Evolutionary conservation across 768 basidiomycete species (phyloP).

Genomic region (Russula brevipes): DNA sequence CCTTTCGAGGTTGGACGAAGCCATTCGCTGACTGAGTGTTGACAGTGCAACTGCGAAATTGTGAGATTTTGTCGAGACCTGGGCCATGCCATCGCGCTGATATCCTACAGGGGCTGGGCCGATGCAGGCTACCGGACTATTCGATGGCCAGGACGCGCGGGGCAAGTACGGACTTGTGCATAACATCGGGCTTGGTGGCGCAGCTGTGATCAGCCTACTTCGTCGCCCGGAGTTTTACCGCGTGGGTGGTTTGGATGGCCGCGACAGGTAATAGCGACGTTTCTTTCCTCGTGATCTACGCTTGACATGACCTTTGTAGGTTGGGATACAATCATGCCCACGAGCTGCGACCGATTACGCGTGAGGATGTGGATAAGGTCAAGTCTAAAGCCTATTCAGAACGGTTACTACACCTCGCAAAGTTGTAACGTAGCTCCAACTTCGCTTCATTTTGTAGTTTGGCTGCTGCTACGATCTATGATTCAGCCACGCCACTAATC

Average conservation of each 20-base stretch:
- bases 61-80: slow-evolving; percentile 33
- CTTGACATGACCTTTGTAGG: slow-evolving; percentile 28
- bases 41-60: slow-evolving; percentile 69
- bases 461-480: too few relatives aligned
- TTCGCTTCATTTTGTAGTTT: too few relatives aligned
- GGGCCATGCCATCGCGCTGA: not conserved
- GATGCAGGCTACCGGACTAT: slow-evolving; percentile 74
- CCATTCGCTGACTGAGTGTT: not conserved
- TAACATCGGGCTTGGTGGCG: slow-evolving; percentile 79
- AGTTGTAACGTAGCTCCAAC: slow-evolving; percentile 36
- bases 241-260: slow-evolving; percentile 60
- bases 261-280: slow-evolving; percentile 44
- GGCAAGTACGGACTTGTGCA: slow-evolving; percentile 80
- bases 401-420: slow-evolving; percentile 39
- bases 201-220: slow-evolving; percentile 70
- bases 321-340: slow-evolving; percentile 78
- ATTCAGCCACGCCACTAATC: too few relatives aligned
- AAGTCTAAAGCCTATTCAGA: slow-evolving; percentile 60
- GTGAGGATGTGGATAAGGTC: slow-evolving; percentile 66
- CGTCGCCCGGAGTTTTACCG: slow-evolving; percentile 74
- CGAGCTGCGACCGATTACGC: slow-evolving; percentile 57
- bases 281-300: not conserved
- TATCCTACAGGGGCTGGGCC: slow-evolving; percentile 63
- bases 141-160: slow-evolving; percentile 54
- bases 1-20: not conserved